Percentiles rank a stretch among this genome's conserved stretches.
These are phyloP conservation scores for Corymbia maculata DNA, from an alignment of 345 rosid species.

Conservation along the genomic window DNA sequence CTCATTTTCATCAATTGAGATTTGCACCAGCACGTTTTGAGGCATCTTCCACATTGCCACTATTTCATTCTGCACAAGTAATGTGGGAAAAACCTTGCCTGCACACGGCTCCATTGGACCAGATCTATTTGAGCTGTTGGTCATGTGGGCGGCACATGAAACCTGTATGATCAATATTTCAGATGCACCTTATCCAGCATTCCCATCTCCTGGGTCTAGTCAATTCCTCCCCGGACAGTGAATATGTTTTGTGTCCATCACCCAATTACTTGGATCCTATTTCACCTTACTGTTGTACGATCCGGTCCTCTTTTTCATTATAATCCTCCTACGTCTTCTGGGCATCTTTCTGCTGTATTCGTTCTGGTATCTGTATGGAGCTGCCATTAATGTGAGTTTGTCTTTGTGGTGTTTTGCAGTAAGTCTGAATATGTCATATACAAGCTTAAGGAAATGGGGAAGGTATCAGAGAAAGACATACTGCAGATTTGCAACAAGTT, in stretches of 20 bases:
- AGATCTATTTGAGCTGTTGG: not conserved
- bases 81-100: not conserved
- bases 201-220: not conserved
- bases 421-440: constrained; percentile 29
- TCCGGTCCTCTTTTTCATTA: not conserved
- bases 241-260: not conserved
- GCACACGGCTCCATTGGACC: not conserved
- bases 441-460: constrained; percentile 47
- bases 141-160: not conserved
- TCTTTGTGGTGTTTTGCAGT: constrained; percentile 2
- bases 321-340: not conserved
- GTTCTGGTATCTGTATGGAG: not conserved
- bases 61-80: not conserved
- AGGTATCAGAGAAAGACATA: constrained; percentile 31
- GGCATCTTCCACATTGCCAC: not conserved
- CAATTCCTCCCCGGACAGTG: not conserved
- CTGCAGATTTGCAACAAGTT: constrained; percentile 17
- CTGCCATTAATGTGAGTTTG: not conserved
- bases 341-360: not conserved
- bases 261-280: not conserved
- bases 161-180: not conserved
- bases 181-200: not conserved
- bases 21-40: not conserved
- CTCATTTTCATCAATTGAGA: not conserved
- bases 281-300: not conserved